Percentiles rank a stretch among this genome's conserved stretches.
Evolutionary conservation across 2,329 filamentous ascomycete genomes (phyloP).

Genomic region (Dactylellina leptospora): DNA sequence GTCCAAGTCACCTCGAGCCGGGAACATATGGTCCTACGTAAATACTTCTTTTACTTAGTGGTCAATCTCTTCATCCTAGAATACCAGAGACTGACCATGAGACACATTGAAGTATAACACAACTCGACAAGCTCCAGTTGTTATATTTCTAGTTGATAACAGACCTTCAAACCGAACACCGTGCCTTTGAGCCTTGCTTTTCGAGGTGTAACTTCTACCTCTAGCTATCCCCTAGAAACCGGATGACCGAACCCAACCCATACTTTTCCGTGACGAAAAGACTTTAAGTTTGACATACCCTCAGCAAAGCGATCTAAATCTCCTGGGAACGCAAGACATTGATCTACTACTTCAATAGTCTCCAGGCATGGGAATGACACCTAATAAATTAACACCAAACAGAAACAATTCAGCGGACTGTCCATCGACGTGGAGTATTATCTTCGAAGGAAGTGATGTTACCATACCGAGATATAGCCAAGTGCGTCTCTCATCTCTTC

Average conservation of each 20-base stretch:
- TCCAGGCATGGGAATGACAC: background rate
- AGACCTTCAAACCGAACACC: too few species aligned
- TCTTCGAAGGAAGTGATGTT: background rate
- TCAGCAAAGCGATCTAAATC: constrained; percentile 1
- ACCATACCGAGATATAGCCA: background rate
- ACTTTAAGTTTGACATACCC: background rate
- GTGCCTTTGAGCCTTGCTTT: too few species aligned
- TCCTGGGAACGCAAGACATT: constrained; percentile 3
- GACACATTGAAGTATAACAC: too few species aligned
- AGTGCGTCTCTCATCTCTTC: background rate
- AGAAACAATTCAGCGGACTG: background rate
- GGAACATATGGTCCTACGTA: too few species aligned
- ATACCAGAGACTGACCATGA: too few species aligned
- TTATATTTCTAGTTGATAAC: too few species aligned
- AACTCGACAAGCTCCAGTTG: too few species aligned
- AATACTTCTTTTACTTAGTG: too few species aligned
- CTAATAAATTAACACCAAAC: background rate
- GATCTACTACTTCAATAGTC: background rate
- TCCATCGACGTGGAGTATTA: background rate
- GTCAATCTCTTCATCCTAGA: too few species aligned
- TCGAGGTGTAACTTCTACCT: too few species aligned
- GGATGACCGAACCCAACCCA: background rate
- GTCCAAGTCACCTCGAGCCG: too few species aligned
- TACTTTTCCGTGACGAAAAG: background rate
- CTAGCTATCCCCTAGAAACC: too few species aligned